These are phyloP conservation scores for Fusarium nematophilum DNA, from an alignment of 2,329 filamentous ascomycete genomes.

Conservation along the genomic window DNA sequence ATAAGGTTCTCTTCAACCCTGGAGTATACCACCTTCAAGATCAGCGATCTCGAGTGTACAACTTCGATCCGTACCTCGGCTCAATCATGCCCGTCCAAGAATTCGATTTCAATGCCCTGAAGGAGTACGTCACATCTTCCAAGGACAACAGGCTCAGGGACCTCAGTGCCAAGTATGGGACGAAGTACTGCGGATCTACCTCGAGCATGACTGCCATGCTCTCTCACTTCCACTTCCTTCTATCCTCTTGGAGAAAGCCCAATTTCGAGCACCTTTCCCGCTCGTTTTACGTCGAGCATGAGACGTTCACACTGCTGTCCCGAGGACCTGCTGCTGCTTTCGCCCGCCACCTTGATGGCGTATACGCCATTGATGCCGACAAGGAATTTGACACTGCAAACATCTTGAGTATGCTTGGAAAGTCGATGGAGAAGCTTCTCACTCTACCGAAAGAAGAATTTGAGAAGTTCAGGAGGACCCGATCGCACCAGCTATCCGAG, in stretches of 20 bases:
- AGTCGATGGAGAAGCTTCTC: slow-evolving; percentile 95
- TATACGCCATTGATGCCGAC: slow-evolving; percentile 95
- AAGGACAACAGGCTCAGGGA: slow-evolving; percentile 78
- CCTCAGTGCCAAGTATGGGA: slow-evolving; percentile 73
- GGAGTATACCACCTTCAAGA: slow-evolving; percentile 95
- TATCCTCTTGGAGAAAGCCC: slow-evolving; percentile 84
- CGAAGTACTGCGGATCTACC: slow-evolving; percentile 92
- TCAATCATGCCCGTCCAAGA: slow-evolving; percentile 93
- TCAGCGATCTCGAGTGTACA: slow-evolving; percentile 86
- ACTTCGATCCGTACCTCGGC: slow-evolving; percentile 95
- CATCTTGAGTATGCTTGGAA: slow-evolving; percentile 90
- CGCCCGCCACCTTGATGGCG: slow-evolving; percentile 82
- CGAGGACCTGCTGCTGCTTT: slow-evolving; percentile 84
- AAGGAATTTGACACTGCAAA: slow-evolving; percentile 90
- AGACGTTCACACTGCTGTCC: slow-evolving; percentile 77
- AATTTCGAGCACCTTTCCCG: slow-evolving; percentile 75
- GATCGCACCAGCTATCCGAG: slow-evolving; percentile 75
- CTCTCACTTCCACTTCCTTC: slow-evolving; percentile 90
- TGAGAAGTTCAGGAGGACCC: slow-evolving; percentile 81
- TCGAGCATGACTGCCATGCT: slow-evolving; percentile 94
- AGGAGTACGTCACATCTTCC: slow-evolving; percentile 91
- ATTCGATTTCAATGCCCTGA: slow-evolving; percentile 90
- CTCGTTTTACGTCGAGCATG: slow-evolving; percentile 70
- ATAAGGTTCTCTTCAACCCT: slow-evolving; percentile 93
- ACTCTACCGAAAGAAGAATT: slow-evolving; percentile 86